Conservation (phyloP, 129 eudicot genomes). For the Erigeron canadensis region DNA sequence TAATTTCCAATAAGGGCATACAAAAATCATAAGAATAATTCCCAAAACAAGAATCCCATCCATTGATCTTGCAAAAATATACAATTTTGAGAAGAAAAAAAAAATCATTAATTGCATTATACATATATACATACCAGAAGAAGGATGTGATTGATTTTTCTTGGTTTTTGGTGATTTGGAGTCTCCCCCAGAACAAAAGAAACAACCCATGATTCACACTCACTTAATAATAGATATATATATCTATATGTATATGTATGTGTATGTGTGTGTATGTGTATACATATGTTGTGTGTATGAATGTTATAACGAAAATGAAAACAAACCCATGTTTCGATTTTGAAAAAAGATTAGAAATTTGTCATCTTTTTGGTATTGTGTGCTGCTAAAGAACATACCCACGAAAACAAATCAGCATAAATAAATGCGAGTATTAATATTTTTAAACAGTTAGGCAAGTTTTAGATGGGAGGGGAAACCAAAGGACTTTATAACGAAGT, state of each 20-base stretch:
- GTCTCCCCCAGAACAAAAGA: constrained; percentile 37
- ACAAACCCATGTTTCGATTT: too few species aligned
- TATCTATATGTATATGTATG: not conserved
- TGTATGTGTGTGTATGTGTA: not conserved
- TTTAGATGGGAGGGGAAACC: constrained; percentile 13
- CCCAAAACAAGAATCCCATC: not conserved
- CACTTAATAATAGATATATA: constrained; percentile 5
- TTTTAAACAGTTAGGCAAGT: not conserved
- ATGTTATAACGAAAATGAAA: not conserved
- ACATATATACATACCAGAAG: constrained; percentile 29
- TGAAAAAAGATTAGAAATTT: not conserved
- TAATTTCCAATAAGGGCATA: not conserved
- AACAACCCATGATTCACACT: constrained; percentile 44
- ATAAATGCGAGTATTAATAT: too few species aligned
- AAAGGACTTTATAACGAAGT: not conserved
- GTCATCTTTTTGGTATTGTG: not conserved
- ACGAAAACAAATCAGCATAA: too few species aligned
- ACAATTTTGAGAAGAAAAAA: not conserved
- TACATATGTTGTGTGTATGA: constrained; percentile 1
- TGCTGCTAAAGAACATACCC: constrained; percentile 12
- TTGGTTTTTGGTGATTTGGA: constrained; percentile 29
- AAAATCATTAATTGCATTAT: constrained; percentile 10
- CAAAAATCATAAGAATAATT: constrained; percentile 7
- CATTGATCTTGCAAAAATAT: not conserved
- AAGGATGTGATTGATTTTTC: constrained; percentile 27